Evolutionary conservation across 2,329 filamentous ascomycete genomes (phyloP).

Genomic region (Colletotrichum tropicicola): DNA sequence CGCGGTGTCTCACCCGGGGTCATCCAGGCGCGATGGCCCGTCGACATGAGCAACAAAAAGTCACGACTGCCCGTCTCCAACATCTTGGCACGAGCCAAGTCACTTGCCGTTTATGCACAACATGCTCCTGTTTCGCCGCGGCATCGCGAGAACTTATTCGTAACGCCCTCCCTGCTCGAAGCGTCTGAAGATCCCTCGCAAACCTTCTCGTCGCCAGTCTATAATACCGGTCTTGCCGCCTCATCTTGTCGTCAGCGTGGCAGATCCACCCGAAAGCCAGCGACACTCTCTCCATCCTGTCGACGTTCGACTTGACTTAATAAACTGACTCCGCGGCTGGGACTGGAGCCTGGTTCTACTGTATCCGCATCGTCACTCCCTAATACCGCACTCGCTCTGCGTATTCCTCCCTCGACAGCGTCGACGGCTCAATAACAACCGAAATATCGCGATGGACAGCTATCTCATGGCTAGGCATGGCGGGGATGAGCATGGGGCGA

Average conservation of each 20-base stretch:
- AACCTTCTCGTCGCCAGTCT: constrained; percentile 29
- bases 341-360: constrained; percentile 28
- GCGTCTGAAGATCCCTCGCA: constrained; percentile 33
- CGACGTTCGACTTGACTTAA: neutral
- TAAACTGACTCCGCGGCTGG: neutral
- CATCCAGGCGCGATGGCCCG: neutral
- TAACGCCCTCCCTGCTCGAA: constrained; percentile 20
- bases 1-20: neutral
- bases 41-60: constrained; percentile 16
- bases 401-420: neutral
- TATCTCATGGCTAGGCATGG: constrained; percentile 22
- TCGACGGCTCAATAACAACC: neutral
- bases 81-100: constrained; percentile 25
- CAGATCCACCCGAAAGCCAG: too few relatives aligned
- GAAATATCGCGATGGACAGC: constrained; percentile 15
- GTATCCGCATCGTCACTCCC: neutral
- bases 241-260: neutral
- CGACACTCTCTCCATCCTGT: neutral
- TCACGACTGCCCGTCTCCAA: constrained; percentile 10
- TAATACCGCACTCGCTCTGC: neutral
- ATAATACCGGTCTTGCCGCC: constrained; percentile 22
- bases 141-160: constrained; percentile 3
- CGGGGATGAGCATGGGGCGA: constrained; percentile 10
- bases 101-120: constrained; percentile 26
- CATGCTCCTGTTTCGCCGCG: constrained; percentile 27